Percentiles rank a stretch among this genome's conserved stretches.
Conservation (phyloP, 768 basidiomycete genomes). For the Gelatoporia subvermispora region DNA sequence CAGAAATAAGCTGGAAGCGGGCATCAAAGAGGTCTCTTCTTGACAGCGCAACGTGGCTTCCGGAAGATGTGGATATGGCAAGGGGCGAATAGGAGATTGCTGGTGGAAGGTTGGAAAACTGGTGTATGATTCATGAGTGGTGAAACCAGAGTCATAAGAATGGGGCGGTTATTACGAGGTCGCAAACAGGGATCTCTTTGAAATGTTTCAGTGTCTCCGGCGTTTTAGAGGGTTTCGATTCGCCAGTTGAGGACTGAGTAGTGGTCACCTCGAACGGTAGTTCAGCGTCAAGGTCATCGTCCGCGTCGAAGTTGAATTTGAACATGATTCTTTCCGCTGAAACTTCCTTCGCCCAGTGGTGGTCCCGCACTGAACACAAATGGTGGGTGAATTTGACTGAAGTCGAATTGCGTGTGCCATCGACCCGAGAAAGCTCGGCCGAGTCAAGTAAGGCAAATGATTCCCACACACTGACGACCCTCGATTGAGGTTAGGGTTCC, state of each 20-base stretch:
- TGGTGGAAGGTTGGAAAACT: constrained; percentile 68
- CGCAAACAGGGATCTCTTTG: constrained; percentile 23
- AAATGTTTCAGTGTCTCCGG: constrained; percentile 12
- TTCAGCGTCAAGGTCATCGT: constrained; percentile 26
- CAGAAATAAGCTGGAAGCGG: constrained; percentile 84
- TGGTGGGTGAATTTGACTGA: too few species aligned
- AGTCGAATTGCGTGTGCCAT: too few species aligned
- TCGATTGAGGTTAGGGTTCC: too few species aligned
- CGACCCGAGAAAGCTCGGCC: too few species aligned
- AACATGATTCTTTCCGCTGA: constrained; percentile 33
- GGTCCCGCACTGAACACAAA: too few species aligned
- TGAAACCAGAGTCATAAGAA: background rate
- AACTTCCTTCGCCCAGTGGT: too few species aligned
- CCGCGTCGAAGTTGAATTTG: constrained; percentile 67
- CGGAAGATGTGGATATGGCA: constrained; percentile 39
- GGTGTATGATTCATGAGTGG: constrained; percentile 12
- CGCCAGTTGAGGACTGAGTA: background rate
- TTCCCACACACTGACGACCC: too few species aligned
- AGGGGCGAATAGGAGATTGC: constrained; percentile 80
- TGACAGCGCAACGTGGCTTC: constrained; percentile 36
- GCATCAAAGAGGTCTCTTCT: constrained; percentile 93
- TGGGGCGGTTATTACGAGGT: background rate
- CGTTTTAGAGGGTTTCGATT: constrained; percentile 4
- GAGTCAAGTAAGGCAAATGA: too few species aligned
- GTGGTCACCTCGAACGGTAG: background rate